Percentiles rank a stretch among this genome's conserved stretches.
phyloP scores from a whole-genome alignment of 495 filamentous ascomycete genomes.

The Lophium mytilinum region DNA sequence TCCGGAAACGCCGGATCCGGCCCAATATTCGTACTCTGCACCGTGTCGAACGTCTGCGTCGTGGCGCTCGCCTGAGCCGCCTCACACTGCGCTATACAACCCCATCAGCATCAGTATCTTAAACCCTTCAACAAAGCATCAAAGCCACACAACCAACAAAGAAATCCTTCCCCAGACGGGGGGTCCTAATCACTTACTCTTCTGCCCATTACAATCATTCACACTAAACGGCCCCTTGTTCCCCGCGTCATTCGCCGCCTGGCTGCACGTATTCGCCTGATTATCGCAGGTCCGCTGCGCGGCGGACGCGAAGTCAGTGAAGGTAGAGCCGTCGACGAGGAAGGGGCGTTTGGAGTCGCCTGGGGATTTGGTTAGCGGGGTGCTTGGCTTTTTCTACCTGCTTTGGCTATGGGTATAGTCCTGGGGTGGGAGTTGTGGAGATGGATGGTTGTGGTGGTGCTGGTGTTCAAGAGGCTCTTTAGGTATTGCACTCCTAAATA shows the following conservation, averaged over 20 bases:
- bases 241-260: conserved; percentile 7
- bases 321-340: conserved; percentile 46
- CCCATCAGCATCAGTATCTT: background rate
- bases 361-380: too few relatives aligned
- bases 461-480: too few relatives aligned
- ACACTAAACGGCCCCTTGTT: conserved; percentile 8
- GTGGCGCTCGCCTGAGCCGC: conserved; percentile 9
- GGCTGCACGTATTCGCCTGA: conserved; percentile 14
- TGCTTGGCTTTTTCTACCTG: too few relatives aligned
- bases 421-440: too few relatives aligned
- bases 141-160: background rate
- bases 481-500: too few relatives aligned
- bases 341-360: conserved; percentile 42
- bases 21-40: conserved; percentile 16
- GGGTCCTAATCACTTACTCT: conserved; percentile 1
- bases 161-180: background rate
- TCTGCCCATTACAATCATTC: conserved; percentile 16
- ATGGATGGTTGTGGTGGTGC: too few relatives aligned
- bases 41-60: conserved; percentile 12
- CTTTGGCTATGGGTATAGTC: too few relatives aligned
- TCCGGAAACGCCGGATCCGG: conserved; percentile 24
- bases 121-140: background rate
- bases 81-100: conserved; percentile 9
- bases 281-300: conserved; percentile 18
- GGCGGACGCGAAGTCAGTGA: conserved; percentile 28